Percentiles rank a stretch among this genome's conserved stretches.
phyloP scores from a whole-genome alignment of 2,329 filamentous ascomycete species.

The Grosmannia clavigera region DNA sequence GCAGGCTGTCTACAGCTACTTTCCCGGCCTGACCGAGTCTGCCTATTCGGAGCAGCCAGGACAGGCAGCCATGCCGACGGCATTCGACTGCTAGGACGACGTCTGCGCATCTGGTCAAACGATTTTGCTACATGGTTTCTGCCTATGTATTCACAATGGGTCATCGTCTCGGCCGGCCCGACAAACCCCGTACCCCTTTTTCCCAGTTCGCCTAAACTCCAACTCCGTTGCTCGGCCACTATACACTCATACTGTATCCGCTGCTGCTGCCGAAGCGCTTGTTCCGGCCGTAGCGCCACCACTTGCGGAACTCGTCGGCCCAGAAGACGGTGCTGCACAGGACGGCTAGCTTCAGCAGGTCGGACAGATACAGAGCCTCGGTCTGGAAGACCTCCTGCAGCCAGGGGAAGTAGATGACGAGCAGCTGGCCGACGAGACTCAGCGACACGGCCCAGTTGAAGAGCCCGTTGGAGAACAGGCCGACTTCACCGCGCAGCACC shows the following conservation, averaged over 20 bases:
- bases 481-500: constrained; percentile 72
- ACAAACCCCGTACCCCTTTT: no score
- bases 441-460: constrained; percentile 94
- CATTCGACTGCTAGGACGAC: no score
- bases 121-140: no score
- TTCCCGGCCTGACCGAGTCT: no score
- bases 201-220: background rate
- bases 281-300: constrained; percentile 44
- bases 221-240: background rate
- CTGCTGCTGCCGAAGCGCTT: constrained; percentile 49
- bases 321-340: constrained; percentile 88
- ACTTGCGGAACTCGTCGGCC: constrained; percentile 87
- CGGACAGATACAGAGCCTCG: constrained; percentile 62
- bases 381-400: constrained; percentile 94
- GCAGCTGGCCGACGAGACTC: constrained; percentile 70
- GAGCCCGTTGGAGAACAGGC: constrained; percentile 74
- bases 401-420: constrained; percentile 91
- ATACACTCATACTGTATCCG: constrained; percentile 56
- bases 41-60: no score
- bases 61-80: no score
- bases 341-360: constrained; percentile 59
- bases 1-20: no score
- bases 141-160: no score
- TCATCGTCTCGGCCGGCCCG: no score
- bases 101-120: no score